Conservation (phyloP, 1,284 basidiomycete genomes). For the Porodaedalea pini region DNA sequence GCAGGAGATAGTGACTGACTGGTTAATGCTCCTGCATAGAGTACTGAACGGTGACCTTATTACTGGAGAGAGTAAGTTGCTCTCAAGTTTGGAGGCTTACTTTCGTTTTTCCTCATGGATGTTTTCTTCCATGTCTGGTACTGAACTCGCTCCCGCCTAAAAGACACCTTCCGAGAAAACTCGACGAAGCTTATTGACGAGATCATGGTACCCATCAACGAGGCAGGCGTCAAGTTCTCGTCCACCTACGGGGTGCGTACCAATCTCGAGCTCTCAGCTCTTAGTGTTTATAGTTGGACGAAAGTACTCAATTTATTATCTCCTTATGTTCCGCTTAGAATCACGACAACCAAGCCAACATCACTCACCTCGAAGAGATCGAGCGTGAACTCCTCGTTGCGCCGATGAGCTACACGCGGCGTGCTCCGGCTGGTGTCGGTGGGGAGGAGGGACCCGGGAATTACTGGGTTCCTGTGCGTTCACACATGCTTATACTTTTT, state of each 20-base stretch:
- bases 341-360: slow-evolving; percentile 30
- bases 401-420: slow-evolving; percentile 59
- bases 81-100: neutral
- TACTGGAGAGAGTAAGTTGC: slow-evolving; percentile 56
- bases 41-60: slow-evolving; percentile 64
- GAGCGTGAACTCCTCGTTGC: slow-evolving; percentile 38
- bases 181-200: slow-evolving; percentile 47
- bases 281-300: neutral
- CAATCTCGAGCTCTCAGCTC: too few relatives aligned
- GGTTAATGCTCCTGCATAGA: slow-evolving; percentile 35
- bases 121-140: neutral
- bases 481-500: neutral
- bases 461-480: slow-evolving; percentile 66
- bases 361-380: slow-evolving; percentile 34
- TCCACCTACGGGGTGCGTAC: slow-evolving; percentile 31
- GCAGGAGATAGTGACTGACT: neutral
- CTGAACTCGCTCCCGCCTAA: too few relatives aligned
- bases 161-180: slow-evolving; percentile 62
- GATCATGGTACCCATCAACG: slow-evolving; percentile 47
- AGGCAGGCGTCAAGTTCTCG: slow-evolving; percentile 47
- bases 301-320: neutral
- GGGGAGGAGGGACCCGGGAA: slow-evolving; percentile 59
- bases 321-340: slow-evolving; percentile 20
- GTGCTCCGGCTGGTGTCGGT: slow-evolving; percentile 54
- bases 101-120: neutral